Percentiles rank a stretch among this genome's conserved stretches.
Evolutionary conservation across 1,284 basidiomycete species (phyloP).

Genomic region (Phellopilus nigrolimitatus): DNA sequence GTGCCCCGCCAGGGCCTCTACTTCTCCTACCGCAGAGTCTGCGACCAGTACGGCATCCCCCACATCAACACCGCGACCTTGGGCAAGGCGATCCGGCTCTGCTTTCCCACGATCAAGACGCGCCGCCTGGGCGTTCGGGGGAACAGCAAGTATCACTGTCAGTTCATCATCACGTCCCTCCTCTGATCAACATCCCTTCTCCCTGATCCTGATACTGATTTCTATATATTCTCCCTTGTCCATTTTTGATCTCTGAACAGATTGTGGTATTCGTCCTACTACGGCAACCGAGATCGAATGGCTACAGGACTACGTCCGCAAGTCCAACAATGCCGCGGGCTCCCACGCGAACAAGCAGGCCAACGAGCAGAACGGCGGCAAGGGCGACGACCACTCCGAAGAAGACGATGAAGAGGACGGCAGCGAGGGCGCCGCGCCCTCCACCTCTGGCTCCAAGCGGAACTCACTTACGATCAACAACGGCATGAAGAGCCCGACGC

Average conservation of each 20-base stretch:
- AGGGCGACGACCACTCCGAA: slow-evolving; percentile 65
- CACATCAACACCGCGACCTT: slow-evolving; percentile 93
- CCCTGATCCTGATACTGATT: slow-evolving; percentile 17
- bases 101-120: slow-evolving; percentile 92
- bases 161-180: slow-evolving; percentile 30
- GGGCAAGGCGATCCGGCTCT: slow-evolving; percentile 88
- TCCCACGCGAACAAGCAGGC: slow-evolving; percentile 60
- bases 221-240: slow-evolving; percentile 31
- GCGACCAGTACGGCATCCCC: slow-evolving; percentile 84
- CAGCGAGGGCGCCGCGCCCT: slow-evolving; percentile 58
- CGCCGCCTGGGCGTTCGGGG: slow-evolving; percentile 85
- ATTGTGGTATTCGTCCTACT: slow-evolving; percentile 85
- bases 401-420: slow-evolving; percentile 77
- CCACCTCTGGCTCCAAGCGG: slow-evolving; percentile 62
- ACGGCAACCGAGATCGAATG: slow-evolving; percentile 85
- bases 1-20: slow-evolving; percentile 85
- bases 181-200: slow-evolving; percentile 15
- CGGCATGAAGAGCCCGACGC: slow-evolving; percentile 51
- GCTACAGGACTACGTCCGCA: slow-evolving; percentile 85
- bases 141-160: slow-evolving; percentile 90
- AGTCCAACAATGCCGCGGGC: slow-evolving; percentile 77
- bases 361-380: slow-evolving; percentile 38
- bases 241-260: slow-evolving; percentile 38
- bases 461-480: slow-evolving; percentile 64
- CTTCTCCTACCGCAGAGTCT: slow-evolving; percentile 86